Base-by-base conservation (phyloP, 495 filamentous ascomycete species). In the Penicillium psychrofluorescens region DNA sequence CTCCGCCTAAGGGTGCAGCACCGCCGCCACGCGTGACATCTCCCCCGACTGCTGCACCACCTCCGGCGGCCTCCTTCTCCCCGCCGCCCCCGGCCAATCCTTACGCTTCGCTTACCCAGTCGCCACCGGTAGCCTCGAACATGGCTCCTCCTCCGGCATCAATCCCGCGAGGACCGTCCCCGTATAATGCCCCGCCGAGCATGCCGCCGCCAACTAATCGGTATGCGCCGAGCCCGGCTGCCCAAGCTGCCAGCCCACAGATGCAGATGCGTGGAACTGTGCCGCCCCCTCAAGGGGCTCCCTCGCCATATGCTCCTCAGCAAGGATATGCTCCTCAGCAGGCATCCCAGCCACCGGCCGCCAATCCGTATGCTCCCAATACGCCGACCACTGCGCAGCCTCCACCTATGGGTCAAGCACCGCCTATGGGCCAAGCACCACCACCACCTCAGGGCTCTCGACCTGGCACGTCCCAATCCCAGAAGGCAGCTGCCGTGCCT, bases 101-200 rank as follows among this genome's bases (percentile, higher is more conserved):
- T 1, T 95, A 95, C 59, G 81, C 86, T 31, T 74, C 76, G 11
- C 60, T 75, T 36, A 60, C 67, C 29, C 63, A 61, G 42, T 66
- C 65, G 42, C 59, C 64, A 8, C 51, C 58, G 48, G 42, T 60
- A 36, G 58, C 54, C 49, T 48, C 46, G 28, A 56, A 50, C 41
- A 69, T 72, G 61, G 61, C 61, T 34, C 64, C 60, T 37, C 63
- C 67, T 38, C 64, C 76, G 41, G 71, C 75, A 46, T 71, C 78
- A 7, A 75, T 88, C 41, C 77, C 82, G 29, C 77, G 90, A 34
- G 88, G 87, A 11, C 74, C 86, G 5, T 95, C 90, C 12, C 90
- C 90, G 34, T 96, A 96, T 64, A 90, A 94, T 54, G 78, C 84
- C 36, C 88, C 89, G 41, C 88, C 88, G 7, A 64, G 80, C 40